Evolutionary conservation across 176 grass and related monocot genomes (phyloP).

Genomic region (Aegilops sharonensis): DNA sequence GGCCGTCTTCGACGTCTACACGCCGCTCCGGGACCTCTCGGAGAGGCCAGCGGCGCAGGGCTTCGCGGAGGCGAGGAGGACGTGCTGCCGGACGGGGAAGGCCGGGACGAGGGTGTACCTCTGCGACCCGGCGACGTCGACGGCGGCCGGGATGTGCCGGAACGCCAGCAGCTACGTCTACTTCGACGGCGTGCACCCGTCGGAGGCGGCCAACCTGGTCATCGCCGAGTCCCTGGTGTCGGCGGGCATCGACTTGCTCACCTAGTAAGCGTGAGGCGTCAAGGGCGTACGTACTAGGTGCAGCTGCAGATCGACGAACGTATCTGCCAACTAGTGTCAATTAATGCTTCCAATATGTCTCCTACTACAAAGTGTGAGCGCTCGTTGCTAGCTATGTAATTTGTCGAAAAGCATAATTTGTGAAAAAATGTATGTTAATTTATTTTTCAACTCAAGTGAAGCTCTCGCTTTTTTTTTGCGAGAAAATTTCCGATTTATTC

Average conservation of each 20-base stretch:
- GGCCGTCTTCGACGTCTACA: not conserved
- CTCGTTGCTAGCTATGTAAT: not conserved
- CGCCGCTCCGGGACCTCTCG: not conserved
- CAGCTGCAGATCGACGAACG: not conserved
- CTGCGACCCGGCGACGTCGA: slow-evolving; percentile 43
- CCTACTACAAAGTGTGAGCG: not conserved
- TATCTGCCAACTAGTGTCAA: not conserved
- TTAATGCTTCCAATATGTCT: not conserved
- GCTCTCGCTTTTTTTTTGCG: not conserved
- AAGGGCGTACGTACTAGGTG: too few relatives aligned
- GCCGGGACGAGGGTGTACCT: slow-evolving; percentile 55
- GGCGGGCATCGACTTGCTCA: slow-evolving; percentile 39
- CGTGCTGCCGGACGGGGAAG: slow-evolving; percentile 68
- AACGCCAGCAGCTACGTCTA: slow-evolving; percentile 74
- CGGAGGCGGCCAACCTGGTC: slow-evolving; percentile 27
- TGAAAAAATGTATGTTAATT: too few relatives aligned
- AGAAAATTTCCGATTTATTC: too few relatives aligned
- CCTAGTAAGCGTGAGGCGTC: not conserved
- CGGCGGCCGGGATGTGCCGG: slow-evolving; percentile 24
- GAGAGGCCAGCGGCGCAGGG: not conserved
- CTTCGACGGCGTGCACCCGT: slow-evolving; percentile 84
- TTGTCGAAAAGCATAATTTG: not conserved
- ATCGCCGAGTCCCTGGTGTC: slow-evolving; percentile 50
- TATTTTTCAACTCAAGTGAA: not conserved
- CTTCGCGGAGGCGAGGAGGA: slow-evolving; percentile 39